Evolutionary conservation across 2,329 filamentous ascomycete species (phyloP).

Genomic region (Aspergillus costaricaensis): DNA sequence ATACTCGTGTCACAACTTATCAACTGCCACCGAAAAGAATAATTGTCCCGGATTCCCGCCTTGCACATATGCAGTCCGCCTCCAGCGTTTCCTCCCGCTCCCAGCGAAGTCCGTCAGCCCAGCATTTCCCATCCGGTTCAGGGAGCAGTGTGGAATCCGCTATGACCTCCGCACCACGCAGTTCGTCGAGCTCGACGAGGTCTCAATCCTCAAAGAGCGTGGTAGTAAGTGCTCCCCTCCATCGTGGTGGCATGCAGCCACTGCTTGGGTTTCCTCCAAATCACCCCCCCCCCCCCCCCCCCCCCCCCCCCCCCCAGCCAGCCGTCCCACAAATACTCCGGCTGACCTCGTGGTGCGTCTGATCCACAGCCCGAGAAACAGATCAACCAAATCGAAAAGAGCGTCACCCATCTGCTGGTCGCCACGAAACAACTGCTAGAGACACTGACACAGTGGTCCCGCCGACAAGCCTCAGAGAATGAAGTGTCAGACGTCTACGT

Average conservation of each 20-base stretch:
- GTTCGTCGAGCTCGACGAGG: slow-evolving; percentile 66
- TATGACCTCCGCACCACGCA: slow-evolving; percentile 62
- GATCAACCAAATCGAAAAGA: slow-evolving; percentile 97
- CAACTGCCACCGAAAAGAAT: background rate
- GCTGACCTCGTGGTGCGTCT: slow-evolving; percentile 15
- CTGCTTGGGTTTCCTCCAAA: background rate
- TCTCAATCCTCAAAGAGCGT: slow-evolving; percentile 57
- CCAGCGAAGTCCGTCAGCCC: slow-evolving; percentile 52
- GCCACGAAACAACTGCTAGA: slow-evolving; percentile 97
- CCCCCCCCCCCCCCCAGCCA: too few species aligned
- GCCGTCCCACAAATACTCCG: slow-evolving; percentile 10
- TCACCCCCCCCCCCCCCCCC: too few species aligned
- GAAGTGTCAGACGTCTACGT: slow-evolving; percentile 99
- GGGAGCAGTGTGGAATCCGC: slow-evolving; percentile 51
- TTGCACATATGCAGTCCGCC: slow-evolving; percentile 25
- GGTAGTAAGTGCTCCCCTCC: slow-evolving; percentile 56
- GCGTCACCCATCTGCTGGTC: slow-evolving; percentile 94
- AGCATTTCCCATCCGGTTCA: slow-evolving; percentile 34
- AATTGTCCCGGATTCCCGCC: slow-evolving; percentile 5
- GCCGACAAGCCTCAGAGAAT: slow-evolving; percentile 84
- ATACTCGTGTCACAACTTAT: background rate
- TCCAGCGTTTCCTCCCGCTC: slow-evolving; percentile 31
- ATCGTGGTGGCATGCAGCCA: background rate
- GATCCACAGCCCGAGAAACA: slow-evolving; percentile 64
- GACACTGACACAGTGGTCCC: slow-evolving; percentile 96